These are phyloP conservation scores for Pelagomonas calceolata DNA, from an alignment of 108 stramenopile species.

Conservation along the genomic window DNA sequence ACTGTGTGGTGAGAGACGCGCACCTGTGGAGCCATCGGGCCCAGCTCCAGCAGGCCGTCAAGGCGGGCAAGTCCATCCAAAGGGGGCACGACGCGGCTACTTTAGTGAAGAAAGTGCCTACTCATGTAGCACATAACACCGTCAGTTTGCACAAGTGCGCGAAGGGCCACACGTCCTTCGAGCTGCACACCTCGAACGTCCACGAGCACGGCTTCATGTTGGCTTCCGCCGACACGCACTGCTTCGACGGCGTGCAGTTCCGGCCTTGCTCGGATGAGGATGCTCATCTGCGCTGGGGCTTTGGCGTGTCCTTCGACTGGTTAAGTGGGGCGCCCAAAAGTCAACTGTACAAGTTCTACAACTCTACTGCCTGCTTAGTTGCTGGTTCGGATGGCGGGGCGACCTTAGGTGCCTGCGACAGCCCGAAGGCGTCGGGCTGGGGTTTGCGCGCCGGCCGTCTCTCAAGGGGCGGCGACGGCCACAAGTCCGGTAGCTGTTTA, in stretches of 20 bases:
- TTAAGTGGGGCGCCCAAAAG: not conserved
- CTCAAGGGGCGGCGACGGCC: not conserved
- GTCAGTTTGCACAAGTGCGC: not conserved
- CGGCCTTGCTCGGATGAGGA: not conserved
- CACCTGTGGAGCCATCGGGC: not conserved
- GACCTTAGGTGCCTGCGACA: not conserved
- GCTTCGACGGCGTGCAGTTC: not conserved
- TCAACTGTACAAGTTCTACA: not conserved
- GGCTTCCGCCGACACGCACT: not conserved
- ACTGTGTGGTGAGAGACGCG: not conserved
- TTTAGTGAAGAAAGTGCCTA: not conserved
- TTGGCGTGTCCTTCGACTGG: not conserved
- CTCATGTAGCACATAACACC: not conserved
- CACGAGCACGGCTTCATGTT: slow-evolving; percentile 2
- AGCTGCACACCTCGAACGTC: not conserved
- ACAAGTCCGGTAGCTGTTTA: not conserved
- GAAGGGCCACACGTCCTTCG: not conserved
- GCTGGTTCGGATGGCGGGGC: not conserved
- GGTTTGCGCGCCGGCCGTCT: not conserved
- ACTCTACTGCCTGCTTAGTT: not conserved
- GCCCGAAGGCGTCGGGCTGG: not conserved
- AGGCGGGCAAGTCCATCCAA: not conserved
- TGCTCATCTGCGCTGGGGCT: not conserved
- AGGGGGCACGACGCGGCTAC: not conserved
- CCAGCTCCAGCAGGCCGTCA: not conserved